Conservation (phyloP, 805 yeast species). For the Debaryomyces prosopidis region DNA sequence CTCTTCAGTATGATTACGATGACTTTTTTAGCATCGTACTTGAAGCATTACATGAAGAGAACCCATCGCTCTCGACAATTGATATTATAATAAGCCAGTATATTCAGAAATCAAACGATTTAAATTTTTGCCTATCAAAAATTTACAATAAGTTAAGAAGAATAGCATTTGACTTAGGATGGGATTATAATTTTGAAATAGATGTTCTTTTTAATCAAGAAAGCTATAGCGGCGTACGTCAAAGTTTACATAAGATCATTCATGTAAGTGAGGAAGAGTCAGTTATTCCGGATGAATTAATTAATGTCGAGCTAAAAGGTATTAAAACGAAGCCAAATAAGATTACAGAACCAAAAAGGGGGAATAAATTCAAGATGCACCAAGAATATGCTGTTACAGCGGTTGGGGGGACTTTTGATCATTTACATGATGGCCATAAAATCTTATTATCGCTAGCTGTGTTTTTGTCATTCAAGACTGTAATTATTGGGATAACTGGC, state of each 20-base stretch:
- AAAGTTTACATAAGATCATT: neutral
- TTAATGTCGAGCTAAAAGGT: neutral
- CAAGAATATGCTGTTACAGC: slow-evolving; percentile 42
- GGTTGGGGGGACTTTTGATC: slow-evolving; percentile 97
- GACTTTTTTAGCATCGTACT: slow-evolving; percentile 7
- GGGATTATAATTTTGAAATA: slow-evolving; percentile 27
- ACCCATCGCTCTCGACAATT: slow-evolving; percentile 6
- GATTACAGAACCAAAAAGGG: neutral
- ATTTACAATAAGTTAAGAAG: slow-evolving; percentile 30
- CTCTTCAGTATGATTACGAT: slow-evolving; percentile 13
- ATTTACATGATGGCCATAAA: slow-evolving; percentile 93
- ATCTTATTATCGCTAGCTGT: slow-evolving; percentile 74
- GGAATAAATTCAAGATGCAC: neutral
- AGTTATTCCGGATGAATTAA: neutral
- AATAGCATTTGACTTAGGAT: slow-evolving; percentile 16
- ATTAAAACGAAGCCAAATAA: neutral
- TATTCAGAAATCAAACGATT: slow-evolving; percentile 19
- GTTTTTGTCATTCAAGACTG: slow-evolving; percentile 51
- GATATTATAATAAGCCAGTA: slow-evolving; percentile 24
- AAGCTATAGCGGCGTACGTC: neutral
- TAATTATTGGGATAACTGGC: slow-evolving; percentile 87
- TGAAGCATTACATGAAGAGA: neutral
- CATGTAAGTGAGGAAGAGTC: neutral
- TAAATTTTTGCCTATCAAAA: slow-evolving; percentile 28
- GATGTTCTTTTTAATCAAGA: slow-evolving; percentile 28